Conservation (phyloP, 1,284 basidiomycete species). For the Fistulina hepatica region DNA sequence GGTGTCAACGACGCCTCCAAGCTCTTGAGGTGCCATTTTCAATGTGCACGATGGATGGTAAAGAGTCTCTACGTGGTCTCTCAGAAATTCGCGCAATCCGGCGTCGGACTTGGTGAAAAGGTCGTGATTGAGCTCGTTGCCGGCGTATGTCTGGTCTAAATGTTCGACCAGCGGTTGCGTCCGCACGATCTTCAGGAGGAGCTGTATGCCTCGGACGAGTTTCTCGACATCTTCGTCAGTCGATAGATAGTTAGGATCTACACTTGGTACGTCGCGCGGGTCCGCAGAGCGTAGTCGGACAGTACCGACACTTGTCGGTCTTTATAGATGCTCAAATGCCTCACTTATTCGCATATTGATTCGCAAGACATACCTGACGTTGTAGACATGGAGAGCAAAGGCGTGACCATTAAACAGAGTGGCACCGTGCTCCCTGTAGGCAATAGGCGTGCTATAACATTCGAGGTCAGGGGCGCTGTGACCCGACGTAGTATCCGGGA, state of each 20-base stretch:
- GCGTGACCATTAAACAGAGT: conserved; percentile 27
- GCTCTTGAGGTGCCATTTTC: conserved; percentile 21
- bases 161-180: conserved; percentile 37
- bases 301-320: conserved; percentile 29
- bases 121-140: conserved; percentile 34
- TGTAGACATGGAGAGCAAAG: conserved; percentile 28
- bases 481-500: conserved; percentile 45
- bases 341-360: neutral
- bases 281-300: conserved; percentile 28
- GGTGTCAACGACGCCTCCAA: conserved; percentile 29
- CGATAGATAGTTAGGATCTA: conserved; percentile 44
- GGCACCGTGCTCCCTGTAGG: conserved; percentile 28
- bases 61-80: conserved; percentile 10
- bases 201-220: conserved; percentile 41
- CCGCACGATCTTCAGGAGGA: conserved; percentile 37
- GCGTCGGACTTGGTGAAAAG: conserved; percentile 29
- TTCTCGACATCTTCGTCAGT: conserved; percentile 43
- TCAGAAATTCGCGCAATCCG: conserved; percentile 29
- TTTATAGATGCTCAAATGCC: conserved; percentile 10
- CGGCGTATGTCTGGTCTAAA: conserved; percentile 31
- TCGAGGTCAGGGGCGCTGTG: conserved; percentile 51
- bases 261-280: conserved; percentile 29
- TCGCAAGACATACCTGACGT: conserved; percentile 25
- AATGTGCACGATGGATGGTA: conserved; percentile 25
- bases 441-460: conserved; percentile 38